phyloP scores from a whole-genome alignment of 2,329 filamentous ascomycete genomes.

The Tolypocladium tropicale region DNA sequence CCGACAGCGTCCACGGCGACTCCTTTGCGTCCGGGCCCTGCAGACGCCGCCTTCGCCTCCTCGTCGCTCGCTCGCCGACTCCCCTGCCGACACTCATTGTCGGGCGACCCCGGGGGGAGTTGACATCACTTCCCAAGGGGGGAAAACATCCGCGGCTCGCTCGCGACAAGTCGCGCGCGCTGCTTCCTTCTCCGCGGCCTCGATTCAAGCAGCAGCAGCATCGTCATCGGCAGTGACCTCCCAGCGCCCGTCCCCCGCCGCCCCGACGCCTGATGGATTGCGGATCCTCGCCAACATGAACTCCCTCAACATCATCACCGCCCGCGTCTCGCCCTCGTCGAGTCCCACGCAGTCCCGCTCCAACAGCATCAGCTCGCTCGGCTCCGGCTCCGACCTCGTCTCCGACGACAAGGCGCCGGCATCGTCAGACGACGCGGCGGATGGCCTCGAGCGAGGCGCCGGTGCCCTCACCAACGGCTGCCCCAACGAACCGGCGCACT shows the following conservation, averaged over 20 bases:
- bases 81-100: neutral
- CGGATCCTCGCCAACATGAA: constrained; percentile 65
- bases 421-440: constrained; percentile 19
- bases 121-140: neutral
- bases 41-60: neutral
- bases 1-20: neutral
- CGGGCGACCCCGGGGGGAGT: neutral
- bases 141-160: neutral
- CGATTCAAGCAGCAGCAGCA: too few relatives aligned
- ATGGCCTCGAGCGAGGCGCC: constrained; percentile 22
- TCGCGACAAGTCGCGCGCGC: neutral
- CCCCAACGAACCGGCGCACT: constrained; percentile 23
- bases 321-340: constrained; percentile 59
- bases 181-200: neutral
- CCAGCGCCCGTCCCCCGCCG: neutral
- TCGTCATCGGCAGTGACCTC: neutral
- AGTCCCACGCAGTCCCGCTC: constrained; percentile 47
- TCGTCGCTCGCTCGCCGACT: neutral
- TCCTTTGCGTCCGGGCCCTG: neutral
- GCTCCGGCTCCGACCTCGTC: constrained; percentile 35
- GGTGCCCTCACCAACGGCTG: constrained; percentile 26
- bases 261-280: constrained; percentile 40
- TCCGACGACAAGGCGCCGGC: constrained; percentile 26
- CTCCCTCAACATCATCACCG: constrained; percentile 88
- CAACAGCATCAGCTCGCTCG: constrained; percentile 48